These are phyloP conservation scores for Hemileccinum rubropunctum DNA, from an alignment of 768 basidiomycete genomes.

Conservation along the genomic window DNA sequence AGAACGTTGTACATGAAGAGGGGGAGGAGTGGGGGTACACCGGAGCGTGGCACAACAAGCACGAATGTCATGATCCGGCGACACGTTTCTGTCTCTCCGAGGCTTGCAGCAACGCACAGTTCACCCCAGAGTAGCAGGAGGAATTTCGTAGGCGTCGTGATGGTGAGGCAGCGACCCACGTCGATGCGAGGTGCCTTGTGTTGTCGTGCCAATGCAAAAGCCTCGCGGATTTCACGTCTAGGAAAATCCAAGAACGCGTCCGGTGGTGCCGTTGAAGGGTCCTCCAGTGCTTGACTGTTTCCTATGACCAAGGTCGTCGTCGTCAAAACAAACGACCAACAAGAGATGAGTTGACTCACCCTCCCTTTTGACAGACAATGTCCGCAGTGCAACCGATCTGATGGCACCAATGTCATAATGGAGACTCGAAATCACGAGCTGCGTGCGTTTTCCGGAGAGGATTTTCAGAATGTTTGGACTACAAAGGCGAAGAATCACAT, in stretches of 20 bases:
- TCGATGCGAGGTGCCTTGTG: constrained; percentile 66
- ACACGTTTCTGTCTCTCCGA: constrained; percentile 60
- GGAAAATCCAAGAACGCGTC: constrained; percentile 52
- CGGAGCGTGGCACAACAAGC: constrained; percentile 58
- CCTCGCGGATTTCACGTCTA: constrained; percentile 52
- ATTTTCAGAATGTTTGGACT: constrained; percentile 51
- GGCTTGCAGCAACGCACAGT: constrained; percentile 48
- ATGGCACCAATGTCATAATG: constrained; percentile 39
- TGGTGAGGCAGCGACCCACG: constrained; percentile 61
- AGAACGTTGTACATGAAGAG: constrained; percentile 69
- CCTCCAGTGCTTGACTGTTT: constrained; percentile 16
- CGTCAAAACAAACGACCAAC: background rate
- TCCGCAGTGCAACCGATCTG: constrained; percentile 37
- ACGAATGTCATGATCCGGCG: constrained; percentile 67
- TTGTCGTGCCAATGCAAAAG: constrained; percentile 54
- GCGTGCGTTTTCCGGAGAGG: constrained; percentile 39
- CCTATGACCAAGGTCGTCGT: constrained; percentile 9
- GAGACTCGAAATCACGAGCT: constrained; percentile 29
- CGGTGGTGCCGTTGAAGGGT: constrained; percentile 22
- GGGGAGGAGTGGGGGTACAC: constrained; percentile 63
- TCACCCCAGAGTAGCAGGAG: constrained; percentile 69
- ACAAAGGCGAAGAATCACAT: constrained; percentile 62
- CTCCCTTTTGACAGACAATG: constrained; percentile 35
- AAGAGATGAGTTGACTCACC: constrained; percentile 29
- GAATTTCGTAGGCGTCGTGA: constrained; percentile 58